Conservation (phyloP, 441 rosid genomes). For the Euphorbia schlechtendalii region DNA sequence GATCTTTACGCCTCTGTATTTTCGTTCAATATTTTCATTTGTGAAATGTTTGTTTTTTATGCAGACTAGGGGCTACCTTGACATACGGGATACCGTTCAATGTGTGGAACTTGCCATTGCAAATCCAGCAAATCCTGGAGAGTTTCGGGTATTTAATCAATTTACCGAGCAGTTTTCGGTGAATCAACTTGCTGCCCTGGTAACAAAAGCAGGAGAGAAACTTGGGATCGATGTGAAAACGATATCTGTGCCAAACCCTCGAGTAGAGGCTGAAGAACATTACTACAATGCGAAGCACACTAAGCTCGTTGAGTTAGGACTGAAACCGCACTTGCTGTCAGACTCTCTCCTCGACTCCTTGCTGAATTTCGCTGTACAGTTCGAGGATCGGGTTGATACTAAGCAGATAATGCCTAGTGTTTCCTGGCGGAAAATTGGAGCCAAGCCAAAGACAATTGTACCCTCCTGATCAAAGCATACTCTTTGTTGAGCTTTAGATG, state of each 20-base stretch:
- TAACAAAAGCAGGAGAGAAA: slow-evolving; percentile 76
- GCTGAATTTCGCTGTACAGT: slow-evolving; percentile 72
- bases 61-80: slow-evolving; percentile 97
- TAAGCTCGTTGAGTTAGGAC: slow-evolving; percentile 86
- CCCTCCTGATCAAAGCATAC: slow-evolving; percentile 27
- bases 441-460: slow-evolving; percentile 60
- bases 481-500: background rate
- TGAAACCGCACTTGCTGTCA: slow-evolving; percentile 76
- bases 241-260: slow-evolving; percentile 72
- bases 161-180: slow-evolving; percentile 95
- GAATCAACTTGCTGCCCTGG: slow-evolving; percentile 76
- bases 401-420: slow-evolving; percentile 92
- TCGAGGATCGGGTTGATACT: slow-evolving; percentile 68
- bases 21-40: background rate
- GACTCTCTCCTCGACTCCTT: slow-evolving; percentile 88
- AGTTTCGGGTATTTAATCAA: slow-evolving; percentile 87
- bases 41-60: background rate
- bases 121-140: slow-evolving; percentile 75
- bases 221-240: slow-evolving; percentile 71
- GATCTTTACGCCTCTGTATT: too few species aligned
- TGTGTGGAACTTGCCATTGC: slow-evolving; percentile 96
- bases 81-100: slow-evolving; percentile 90
- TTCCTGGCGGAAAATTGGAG: slow-evolving; percentile 85
- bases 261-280: slow-evolving; percentile 97
- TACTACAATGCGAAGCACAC: slow-evolving; percentile 96